Conservation (phyloP, 192 early-diverging fungal species). For the Coemansia sp. region DNA sequence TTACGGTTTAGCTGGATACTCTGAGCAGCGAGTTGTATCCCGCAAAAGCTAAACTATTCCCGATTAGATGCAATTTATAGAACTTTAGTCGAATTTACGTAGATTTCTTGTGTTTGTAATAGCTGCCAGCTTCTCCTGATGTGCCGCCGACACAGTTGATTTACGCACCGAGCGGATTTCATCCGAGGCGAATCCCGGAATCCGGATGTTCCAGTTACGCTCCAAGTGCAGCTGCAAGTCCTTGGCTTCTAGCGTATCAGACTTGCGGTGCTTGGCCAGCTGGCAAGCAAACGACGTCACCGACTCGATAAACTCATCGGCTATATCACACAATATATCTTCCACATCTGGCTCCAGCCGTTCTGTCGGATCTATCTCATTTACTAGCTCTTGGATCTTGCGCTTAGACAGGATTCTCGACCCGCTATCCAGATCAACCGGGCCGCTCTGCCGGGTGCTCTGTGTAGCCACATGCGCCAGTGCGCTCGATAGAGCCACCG, state of each 20-base stretch:
- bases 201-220: slow-evolving; percentile 86
- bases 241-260: slow-evolving; percentile 74
- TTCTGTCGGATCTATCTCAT: slow-evolving; percentile 76
- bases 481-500: slow-evolving; percentile 39
- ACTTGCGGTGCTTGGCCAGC: slow-evolving; percentile 79
- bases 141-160: slow-evolving; percentile 57
- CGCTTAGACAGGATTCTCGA: slow-evolving; percentile 65
- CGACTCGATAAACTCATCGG: slow-evolving; percentile 85
- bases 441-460: slow-evolving; percentile 42
- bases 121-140: slow-evolving; percentile 64
- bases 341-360: slow-evolving; percentile 80
- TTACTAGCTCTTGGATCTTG: slow-evolving; percentile 83
- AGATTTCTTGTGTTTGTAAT: slow-evolving; percentile 53
- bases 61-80: too few relatives aligned
- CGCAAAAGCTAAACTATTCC: too few relatives aligned
- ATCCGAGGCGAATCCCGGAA: slow-evolving; percentile 83
- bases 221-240: slow-evolving; percentile 86
- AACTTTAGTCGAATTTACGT: slow-evolving; percentile 28
- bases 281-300: slow-evolving; percentile 79
- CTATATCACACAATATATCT: slow-evolving; percentile 79
- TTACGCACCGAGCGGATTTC: slow-evolving; percentile 75
- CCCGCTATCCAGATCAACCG: slow-evolving; percentile 35
- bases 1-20: too few relatives aligned
- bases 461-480: slow-evolving; percentile 50
- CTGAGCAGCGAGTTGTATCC: too few relatives aligned